phyloP scores from a whole-genome alignment of 148 eudicot genomes.

The Silene conica region DNA sequence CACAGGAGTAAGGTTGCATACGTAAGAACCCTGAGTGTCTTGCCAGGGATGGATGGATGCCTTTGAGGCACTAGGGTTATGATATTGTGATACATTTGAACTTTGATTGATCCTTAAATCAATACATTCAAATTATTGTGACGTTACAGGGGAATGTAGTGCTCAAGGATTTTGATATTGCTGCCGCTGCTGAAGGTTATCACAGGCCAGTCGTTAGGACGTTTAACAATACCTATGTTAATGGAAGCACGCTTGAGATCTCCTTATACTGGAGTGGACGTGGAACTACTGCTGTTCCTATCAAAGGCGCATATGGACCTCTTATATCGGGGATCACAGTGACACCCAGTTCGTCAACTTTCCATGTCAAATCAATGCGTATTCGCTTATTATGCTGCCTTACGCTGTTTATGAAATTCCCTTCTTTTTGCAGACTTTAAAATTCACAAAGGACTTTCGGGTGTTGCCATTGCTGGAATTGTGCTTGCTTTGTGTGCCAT shows the following conservation, averaged over 20 bases:
- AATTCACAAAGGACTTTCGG: slow-evolving; percentile 36
- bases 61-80: no score
- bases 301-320: slow-evolving; percentile 69
- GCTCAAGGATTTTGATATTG: slow-evolving; percentile 59
- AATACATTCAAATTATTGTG: not conserved
- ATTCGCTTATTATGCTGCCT: no score
- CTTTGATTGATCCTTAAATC: no score
- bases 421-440: slow-evolving; percentile 50
- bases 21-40: no score
- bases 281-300: slow-evolving; percentile 74
- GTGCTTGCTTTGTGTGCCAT: slow-evolving; percentile 42
- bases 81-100: no score
- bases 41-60: no score
- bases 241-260: slow-evolving; percentile 64
- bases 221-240: slow-evolving; percentile 37
- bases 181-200: slow-evolving; percentile 52
- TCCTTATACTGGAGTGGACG: slow-evolving; percentile 77
- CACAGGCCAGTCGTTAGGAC: slow-evolving; percentile 36
- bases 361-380: not conserved
- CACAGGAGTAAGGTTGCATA: no score
- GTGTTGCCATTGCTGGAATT: slow-evolving; percentile 60
- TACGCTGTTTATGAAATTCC: not conserved
- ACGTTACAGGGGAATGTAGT: slow-evolving; percentile 42
- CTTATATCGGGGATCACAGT: slow-evolving; percentile 82
- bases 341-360: slow-evolving; percentile 65